Percentiles rank a stretch among this genome's conserved stretches.
These are phyloP conservation scores for Cicer bijugum DNA, from an alignment of 306 rosid genomes.

Conservation along the genomic window DNA sequence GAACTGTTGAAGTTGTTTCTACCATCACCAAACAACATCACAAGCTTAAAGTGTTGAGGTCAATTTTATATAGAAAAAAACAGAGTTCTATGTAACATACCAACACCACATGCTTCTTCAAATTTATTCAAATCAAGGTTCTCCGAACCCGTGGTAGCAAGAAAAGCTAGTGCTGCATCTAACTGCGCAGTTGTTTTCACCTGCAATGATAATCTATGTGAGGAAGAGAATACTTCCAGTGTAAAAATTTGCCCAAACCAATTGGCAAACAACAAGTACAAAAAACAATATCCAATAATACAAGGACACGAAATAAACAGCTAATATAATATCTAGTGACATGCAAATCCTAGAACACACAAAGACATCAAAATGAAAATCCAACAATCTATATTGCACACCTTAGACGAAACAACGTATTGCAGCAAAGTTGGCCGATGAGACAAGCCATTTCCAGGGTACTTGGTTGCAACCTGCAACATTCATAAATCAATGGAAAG, in stretches of 20 bases:
- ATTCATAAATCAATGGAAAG: slow-evolving; percentile 14
- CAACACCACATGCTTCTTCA: slow-evolving; percentile 95
- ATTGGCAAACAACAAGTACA: slow-evolving; percentile 5
- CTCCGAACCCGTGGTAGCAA: slow-evolving; percentile 56
- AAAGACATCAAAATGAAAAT: slow-evolving; percentile 1
- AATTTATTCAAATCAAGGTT: slow-evolving; percentile 61
- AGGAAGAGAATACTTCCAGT: slow-evolving; percentile 16
- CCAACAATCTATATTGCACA: slow-evolving; percentile 27
- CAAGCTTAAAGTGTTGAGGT: slow-evolving; percentile 43
- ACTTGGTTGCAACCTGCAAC: slow-evolving; percentile 89
- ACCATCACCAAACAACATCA: slow-evolving; percentile 59
- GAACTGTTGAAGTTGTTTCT: background rate
- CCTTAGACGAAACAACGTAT: slow-evolving; percentile 78
- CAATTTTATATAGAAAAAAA: background rate
- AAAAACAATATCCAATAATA: slow-evolving; percentile 11
- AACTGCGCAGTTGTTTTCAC: slow-evolving; percentile 84
- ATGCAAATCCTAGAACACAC: slow-evolving; percentile 22
- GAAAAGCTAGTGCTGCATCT: slow-evolving; percentile 79
- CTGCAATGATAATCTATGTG: slow-evolving; percentile 53
- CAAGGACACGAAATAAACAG: background rate
- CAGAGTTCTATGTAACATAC: slow-evolving; percentile 50
- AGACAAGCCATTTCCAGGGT: slow-evolving; percentile 77
- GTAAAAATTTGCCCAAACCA: slow-evolving; percentile 10
- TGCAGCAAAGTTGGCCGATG: slow-evolving; percentile 75
- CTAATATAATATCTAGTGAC: background rate